Evolutionary conservation across 2,329 filamentous ascomycete species (phyloP).

Genomic region (Hyphodiscus sp.): DNA sequence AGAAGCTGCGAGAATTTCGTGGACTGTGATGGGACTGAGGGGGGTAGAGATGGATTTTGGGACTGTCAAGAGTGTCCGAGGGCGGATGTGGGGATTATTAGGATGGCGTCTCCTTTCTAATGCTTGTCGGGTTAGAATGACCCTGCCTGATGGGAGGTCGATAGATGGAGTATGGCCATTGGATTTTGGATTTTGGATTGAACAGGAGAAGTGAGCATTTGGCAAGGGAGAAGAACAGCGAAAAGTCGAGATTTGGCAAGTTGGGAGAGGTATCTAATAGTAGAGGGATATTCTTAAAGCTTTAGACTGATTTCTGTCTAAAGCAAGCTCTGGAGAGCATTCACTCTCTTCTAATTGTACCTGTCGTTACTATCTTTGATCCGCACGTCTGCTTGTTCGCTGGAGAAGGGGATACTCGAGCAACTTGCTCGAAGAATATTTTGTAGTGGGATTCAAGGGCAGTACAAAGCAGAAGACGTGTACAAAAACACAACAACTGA

Average conservation of each 20-base stretch:
- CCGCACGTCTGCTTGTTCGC: background rate
- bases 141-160: background rate
- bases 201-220: background rate
- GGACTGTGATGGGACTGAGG: constrained; percentile 49
- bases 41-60: constrained; percentile 48
- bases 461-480: too few relatives aligned
- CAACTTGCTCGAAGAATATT: background rate
- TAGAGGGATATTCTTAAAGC: background rate
- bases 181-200: background rate
- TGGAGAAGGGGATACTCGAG: background rate
- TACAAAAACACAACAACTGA: background rate
- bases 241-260: background rate
- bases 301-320: background rate
- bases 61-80: constrained; percentile 61
- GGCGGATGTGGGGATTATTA: constrained; percentile 56
- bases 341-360: background rate
- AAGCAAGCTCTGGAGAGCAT: background rate
- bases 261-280: background rate
- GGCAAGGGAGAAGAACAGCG: background rate
- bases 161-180: background rate
- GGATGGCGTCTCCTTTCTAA: constrained; percentile 53
- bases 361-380: background rate
- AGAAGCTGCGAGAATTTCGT: constrained; percentile 66
- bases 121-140: constrained; percentile 1
- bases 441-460: background rate